Evolutionary conservation across 2,329 filamentous ascomycete genomes (phyloP), one percentile per base, ranked within the genome.

Genomic region (Harringtonia aguacate): DNA sequence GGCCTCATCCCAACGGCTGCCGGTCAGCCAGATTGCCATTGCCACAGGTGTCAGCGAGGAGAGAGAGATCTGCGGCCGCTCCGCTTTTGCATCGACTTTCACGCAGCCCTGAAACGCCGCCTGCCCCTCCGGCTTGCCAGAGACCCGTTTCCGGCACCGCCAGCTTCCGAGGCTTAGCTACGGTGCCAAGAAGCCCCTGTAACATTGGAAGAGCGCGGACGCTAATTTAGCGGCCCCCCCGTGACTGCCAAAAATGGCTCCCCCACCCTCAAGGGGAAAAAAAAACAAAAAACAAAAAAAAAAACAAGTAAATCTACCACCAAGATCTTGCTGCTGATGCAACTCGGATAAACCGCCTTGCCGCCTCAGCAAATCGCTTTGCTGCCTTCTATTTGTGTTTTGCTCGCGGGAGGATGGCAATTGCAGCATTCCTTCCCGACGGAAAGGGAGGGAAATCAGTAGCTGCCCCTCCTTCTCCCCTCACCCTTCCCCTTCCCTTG

Each of bases 61-160:
- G 36, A 36, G 17, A 21, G 36, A 36, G 43, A 47, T 46, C 45
- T 47, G 47, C 45, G 35, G 40, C 37, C 22, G 39, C 27, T 29
- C 43, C 43, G 40, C 40, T 41, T 43, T 39, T 46, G 36, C 45
- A 30, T 39, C 41, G 35, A 44, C 39, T 36, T 17, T 49, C 49
- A 50, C 36, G 45, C 46, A 47, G 28, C 43, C 45, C 45, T 48
- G 46, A 50, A 48, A 49, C 46, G 37, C n/a, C 14, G 24, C 15
- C 33, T 34, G 27, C 8, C n/a, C 21, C 20, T 21, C 31, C 21
- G 22, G 17, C 15, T 8, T 20, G 13, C 24, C 17, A 33, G 22
- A 36, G 22, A 6, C 12, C n/a, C 18, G 38, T 33, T 29, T 30
- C 33, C 47, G 47, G 45, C 39, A 41, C 39, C 36, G 22, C 14